phyloP scores from a whole-genome alignment of 78 protist species.

The Isochrysis galbana region DNA sequence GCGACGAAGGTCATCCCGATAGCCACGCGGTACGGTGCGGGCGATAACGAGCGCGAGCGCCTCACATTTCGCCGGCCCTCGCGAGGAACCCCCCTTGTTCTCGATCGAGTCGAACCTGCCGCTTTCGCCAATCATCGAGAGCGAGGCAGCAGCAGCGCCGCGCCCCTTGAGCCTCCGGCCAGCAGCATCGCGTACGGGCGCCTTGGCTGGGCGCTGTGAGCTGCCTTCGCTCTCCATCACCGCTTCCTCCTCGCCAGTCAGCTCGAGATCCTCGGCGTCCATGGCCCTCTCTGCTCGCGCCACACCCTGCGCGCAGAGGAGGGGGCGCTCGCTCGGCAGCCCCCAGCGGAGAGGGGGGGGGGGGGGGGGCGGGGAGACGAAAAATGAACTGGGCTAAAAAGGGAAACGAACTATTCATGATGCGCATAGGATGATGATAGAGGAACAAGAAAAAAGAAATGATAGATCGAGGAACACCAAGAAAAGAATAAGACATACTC shows the following conservation, averaged over 20 bases:
- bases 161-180: slow-evolving; percentile 13
- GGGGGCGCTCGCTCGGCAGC: too few species aligned
- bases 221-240: too few species aligned
- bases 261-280: neutral
- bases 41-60: neutral
- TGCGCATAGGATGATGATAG: too few species aligned
- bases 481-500: too few species aligned
- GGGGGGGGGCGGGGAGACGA: too few species aligned
- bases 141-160: neutral
- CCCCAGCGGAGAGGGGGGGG: too few species aligned
- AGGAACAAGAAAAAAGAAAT: too few species aligned
- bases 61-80: neutral
- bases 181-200: neutral
- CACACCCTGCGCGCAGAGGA: too few species aligned
- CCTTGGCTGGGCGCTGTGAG: neutral
- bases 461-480: too few species aligned
- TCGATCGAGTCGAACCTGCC: neutral
- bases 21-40: neutral
- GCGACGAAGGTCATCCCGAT: neutral
- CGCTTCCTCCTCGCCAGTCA: neutral
- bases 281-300: too few species aligned
- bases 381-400: too few species aligned
- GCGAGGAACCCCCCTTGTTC: neutral
- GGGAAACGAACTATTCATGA: too few species aligned
- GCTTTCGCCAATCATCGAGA: neutral